Evolutionary conservation across 441 rosid genomes (phyloP).

Genomic region (Macaranga tanarius): DNA sequence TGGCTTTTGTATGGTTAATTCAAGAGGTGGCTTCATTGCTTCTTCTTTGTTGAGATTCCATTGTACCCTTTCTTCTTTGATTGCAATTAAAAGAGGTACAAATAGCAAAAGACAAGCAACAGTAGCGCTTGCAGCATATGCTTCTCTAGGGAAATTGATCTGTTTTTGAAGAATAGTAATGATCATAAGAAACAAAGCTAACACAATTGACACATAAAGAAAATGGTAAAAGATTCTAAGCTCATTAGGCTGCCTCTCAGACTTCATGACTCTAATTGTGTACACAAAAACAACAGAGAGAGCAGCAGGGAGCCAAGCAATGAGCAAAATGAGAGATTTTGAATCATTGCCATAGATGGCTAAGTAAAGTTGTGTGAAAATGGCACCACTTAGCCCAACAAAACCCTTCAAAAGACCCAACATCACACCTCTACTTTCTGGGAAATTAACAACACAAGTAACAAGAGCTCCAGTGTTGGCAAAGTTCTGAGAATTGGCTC

Average conservation of each 20-base stretch:
- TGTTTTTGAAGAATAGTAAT: conserved; percentile 54
- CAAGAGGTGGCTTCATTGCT: conserved; percentile 25
- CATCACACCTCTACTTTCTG: conserved; percentile 78
- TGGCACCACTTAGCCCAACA: conserved; percentile 83
- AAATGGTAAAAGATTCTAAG: conserved; percentile 54
- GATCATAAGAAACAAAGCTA: conserved; percentile 75
- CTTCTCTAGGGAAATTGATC: conserved; percentile 45
- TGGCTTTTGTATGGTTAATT: conserved; percentile 27
- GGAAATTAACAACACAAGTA: conserved; percentile 83
- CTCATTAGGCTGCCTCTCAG: conserved; percentile 58
- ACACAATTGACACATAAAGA: conserved; percentile 49
- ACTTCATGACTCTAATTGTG: conserved; percentile 51
- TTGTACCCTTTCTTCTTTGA: conserved; percentile 55
- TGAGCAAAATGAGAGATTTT: conserved; percentile 63
- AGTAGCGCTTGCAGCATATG: conserved; percentile 47
- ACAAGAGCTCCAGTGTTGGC: conserved; percentile 85
- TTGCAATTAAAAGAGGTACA: conserved; percentile 55
- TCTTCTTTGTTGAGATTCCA: conserved; percentile 51
- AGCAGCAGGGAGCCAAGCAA: conserved; percentile 84
- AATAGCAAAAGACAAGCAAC: conserved; percentile 51
- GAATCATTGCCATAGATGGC: conserved; percentile 77
- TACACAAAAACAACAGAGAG: conserved; percentile 66
- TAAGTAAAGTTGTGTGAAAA: conserved; percentile 72
- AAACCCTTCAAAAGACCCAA: conserved; percentile 79
- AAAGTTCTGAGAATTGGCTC: conserved; percentile 81